Evolutionary conservation across 306 rosid genomes (phyloP).

Genomic region (Prosopis cineraria): DNA sequence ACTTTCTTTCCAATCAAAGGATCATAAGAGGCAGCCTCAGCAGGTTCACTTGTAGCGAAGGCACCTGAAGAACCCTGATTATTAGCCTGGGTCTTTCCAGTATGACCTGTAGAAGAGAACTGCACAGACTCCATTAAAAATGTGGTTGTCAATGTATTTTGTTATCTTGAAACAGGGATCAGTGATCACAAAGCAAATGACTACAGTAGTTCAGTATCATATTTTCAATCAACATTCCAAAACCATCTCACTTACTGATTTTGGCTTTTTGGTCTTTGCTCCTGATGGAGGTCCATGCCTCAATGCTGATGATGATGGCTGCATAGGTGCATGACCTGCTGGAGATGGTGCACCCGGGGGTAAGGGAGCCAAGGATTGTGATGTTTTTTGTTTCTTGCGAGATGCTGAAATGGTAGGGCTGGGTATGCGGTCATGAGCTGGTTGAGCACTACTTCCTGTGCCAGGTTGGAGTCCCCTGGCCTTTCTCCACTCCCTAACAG

Average conservation of each 20-base stretch:
- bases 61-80: slow-evolving; percentile 56
- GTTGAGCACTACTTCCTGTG: slow-evolving; percentile 50
- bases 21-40: slow-evolving; percentile 50
- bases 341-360: slow-evolving; percentile 58
- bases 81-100: slow-evolving; percentile 48
- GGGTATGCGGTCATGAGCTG: slow-evolving; percentile 56
- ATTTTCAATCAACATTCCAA: slow-evolving; percentile 16
- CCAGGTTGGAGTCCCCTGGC: slow-evolving; percentile 64
- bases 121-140: slow-evolving; percentile 58
- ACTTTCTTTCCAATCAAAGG: slow-evolving; percentile 72
- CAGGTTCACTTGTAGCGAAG: slow-evolving; percentile 44
- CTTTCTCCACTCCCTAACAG: slow-evolving; percentile 86
- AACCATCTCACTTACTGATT: slow-evolving; percentile 48
- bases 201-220: neutral
- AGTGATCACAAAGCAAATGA: slow-evolving; percentile 27
- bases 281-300: slow-evolving; percentile 66
- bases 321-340: slow-evolving; percentile 50
- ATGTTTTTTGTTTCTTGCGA: slow-evolving; percentile 72
- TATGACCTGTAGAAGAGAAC: slow-evolving; percentile 57
- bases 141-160: slow-evolving; percentile 36
- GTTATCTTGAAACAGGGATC: slow-evolving; percentile 7
- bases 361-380: slow-evolving; percentile 50
- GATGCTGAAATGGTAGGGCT: slow-evolving; percentile 78
- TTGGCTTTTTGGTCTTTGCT: slow-evolving; percentile 61
- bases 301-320: slow-evolving; percentile 59